Percentiles rank a stretch among this genome's conserved stretches.
Evolutionary conservation across 768 basidiomycete genomes (phyloP).

Genomic region (Exsudoporus frostii): DNA sequence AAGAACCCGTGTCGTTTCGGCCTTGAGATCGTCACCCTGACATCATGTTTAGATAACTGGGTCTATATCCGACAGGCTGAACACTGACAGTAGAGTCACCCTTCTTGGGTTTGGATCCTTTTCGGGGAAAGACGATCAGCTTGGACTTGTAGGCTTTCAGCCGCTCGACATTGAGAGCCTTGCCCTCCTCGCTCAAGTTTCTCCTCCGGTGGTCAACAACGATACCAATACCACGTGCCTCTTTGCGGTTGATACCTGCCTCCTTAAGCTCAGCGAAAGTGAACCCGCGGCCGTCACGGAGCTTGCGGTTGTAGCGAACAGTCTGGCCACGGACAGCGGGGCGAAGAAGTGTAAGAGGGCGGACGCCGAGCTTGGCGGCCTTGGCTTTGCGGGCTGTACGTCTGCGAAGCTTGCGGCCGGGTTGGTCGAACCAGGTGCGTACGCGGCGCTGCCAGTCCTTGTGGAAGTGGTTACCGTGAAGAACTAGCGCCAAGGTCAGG

Average conservation of each 20-base stretch:
- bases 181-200: conserved; percentile 95
- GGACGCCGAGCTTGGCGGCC: conserved; percentile 87
- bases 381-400: conserved; percentile 90
- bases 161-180: conserved; percentile 91
- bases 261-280: conserved; percentile 92
- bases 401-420: conserved; percentile 94
- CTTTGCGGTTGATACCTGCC: conserved; percentile 91
- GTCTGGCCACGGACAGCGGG: conserved; percentile 97
- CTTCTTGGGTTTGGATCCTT: conserved; percentile 93
- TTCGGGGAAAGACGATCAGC: conserved; percentile 96
- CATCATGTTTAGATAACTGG: conserved; percentile 4
- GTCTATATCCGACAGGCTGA: not conserved
- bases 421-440: conserved; percentile 98
- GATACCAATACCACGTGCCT: conserved; percentile 89
- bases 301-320: conserved; percentile 95
- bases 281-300: conserved; percentile 97
- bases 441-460: conserved; percentile 99
- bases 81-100: conserved; percentile 83
- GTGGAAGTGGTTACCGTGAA: conserved; percentile 92
- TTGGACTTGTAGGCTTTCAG: conserved; percentile 90
- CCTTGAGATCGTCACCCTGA: conserved; percentile 80
- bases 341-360: conserved; percentile 87
- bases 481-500: conserved; percentile 48
- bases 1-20: conserved; percentile 65
- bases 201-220: conserved; percentile 96